Conservation (phyloP, 495 filamentous ascomycete species). For the Bacidia gigantensis region DNA sequence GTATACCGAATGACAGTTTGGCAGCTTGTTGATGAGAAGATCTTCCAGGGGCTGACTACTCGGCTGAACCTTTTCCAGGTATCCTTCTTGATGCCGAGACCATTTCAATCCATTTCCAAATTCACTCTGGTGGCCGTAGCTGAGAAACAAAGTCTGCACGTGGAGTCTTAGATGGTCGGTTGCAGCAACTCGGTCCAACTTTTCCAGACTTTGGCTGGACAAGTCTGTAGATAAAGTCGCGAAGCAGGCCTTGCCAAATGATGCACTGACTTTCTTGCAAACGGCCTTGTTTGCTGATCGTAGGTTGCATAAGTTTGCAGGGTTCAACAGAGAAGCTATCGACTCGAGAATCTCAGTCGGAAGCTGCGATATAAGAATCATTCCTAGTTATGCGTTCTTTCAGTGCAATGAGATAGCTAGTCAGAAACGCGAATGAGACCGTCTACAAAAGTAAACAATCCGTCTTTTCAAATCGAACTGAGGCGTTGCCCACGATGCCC, state of each 20-base stretch:
- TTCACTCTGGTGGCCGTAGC: too few species aligned
- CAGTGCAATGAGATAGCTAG: neutral
- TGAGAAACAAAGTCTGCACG: too few species aligned
- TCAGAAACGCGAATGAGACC: neutral
- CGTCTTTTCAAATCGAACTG: neutral
- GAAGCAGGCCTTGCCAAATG: neutral
- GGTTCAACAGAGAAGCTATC: neutral
- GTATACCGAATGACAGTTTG: too few species aligned
- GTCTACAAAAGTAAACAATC: neutral
- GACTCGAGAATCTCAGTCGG: neutral
- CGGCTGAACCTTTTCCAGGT: too few species aligned
- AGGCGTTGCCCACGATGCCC: neutral
- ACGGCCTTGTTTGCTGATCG: neutral
- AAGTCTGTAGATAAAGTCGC: neutral
- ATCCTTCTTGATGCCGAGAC: too few species aligned
- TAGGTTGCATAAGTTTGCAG: neutral
- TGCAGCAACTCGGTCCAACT: too few species aligned
- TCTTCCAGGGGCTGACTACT: too few species aligned
- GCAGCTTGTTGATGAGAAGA: too few species aligned
- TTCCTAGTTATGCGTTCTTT: neutral
- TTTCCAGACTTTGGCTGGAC: too few species aligned
- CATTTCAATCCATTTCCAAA: too few species aligned
- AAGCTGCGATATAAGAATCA: neutral
- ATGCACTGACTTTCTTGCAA: neutral
- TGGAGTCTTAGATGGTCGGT: too few species aligned